Evolutionary conservation across 139 green algal species (phyloP), one percentile per base, ranked within the genome.

Genomic region (Auxenochlorella pyrenoidosa): DNA sequence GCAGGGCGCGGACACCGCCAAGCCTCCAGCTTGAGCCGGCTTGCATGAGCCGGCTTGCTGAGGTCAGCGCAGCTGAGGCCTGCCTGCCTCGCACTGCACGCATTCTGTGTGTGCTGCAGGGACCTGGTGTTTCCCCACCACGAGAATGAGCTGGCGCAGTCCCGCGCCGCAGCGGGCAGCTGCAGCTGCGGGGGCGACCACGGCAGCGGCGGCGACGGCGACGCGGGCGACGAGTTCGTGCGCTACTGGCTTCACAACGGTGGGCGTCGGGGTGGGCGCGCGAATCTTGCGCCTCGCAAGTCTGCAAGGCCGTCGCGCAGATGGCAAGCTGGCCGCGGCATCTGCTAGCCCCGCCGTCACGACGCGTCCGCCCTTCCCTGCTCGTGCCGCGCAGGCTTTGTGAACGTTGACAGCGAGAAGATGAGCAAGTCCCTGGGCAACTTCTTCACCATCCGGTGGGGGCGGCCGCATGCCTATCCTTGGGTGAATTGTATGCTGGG

Each of bases 381-480:
- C 4, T 68, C 60, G 8, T 26, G 60, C 63, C 13, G 32, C 19
- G 28, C 80, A 83, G 86, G 90, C 76, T 92, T 92, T 89, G 90
- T 92, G 32, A 91, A 91, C 30, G 94, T 99, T 51, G 95, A 99
- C 88, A 94, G 90, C 80, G 97, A 99, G 90, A 99, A 99, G 93
- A 99, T 99, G 97, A 96, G 90, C 79, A 99, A 99, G 94, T 96
- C 89, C 3, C 85, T 99, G 19, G 97, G 97, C 60, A 99, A 99
- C 93, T 99, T 99, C 90, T 99, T 99, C 93, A 99, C 97, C 54
- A 99, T 99, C 82, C 85, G 96, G 80, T 85, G 63, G 0, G 78
- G 47, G 8, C 47, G 47, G 47, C 47, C 47, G 6, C 8, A 6
- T 54, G 47, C 47, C 47, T 6, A 10, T 54, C 47, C 47, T n/a